Conservation (phyloP, 148 eudicot genomes). For the Amaranthus palmeri region DNA sequence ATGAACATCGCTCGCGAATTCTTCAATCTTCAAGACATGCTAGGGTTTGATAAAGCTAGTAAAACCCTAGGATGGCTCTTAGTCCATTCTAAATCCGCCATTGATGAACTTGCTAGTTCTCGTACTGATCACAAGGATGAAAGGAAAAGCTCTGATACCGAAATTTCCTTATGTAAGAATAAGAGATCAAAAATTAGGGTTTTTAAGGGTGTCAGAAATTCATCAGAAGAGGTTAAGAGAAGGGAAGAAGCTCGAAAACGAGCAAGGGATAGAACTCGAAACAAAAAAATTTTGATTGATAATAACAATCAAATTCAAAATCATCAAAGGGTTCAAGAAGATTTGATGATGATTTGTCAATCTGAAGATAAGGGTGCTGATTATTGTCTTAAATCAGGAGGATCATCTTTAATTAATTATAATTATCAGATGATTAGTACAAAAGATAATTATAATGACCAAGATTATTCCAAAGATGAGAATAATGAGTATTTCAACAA, state of each 20-base stretch:
- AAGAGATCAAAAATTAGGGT: not conserved
- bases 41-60: constrained; percentile 49
- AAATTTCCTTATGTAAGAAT: not conserved
- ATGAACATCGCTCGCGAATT: constrained; percentile 37
- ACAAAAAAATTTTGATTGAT: constrained; percentile 15
- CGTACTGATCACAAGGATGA: not conserved
- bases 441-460: constrained; percentile 18
- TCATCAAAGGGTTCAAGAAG: constrained; percentile 15
- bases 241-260: constrained; percentile 33
- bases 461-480: not conserved
- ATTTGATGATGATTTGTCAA: constrained; percentile 9
- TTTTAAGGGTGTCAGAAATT: not conserved
- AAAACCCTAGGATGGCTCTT: constrained; percentile 46
- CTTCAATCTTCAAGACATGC: constrained; percentile 44
- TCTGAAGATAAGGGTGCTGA: not conserved
- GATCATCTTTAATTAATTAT: constrained; percentile 9
- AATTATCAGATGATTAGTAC: constrained; percentile 18
- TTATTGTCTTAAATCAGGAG: not conserved
- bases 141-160: not conserved
- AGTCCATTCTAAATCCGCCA: constrained; percentile 31
- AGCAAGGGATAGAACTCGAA: constrained; percentile 33
- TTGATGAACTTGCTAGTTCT: constrained; percentile 24
- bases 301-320: not conserved
- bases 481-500: constrained; percentile 12
- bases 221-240: not conserved